These are phyloP conservation scores for Acrocalymma vagum DNA, from an alignment of 2,329 filamentous ascomycete genomes.

Conservation along the genomic window DNA sequence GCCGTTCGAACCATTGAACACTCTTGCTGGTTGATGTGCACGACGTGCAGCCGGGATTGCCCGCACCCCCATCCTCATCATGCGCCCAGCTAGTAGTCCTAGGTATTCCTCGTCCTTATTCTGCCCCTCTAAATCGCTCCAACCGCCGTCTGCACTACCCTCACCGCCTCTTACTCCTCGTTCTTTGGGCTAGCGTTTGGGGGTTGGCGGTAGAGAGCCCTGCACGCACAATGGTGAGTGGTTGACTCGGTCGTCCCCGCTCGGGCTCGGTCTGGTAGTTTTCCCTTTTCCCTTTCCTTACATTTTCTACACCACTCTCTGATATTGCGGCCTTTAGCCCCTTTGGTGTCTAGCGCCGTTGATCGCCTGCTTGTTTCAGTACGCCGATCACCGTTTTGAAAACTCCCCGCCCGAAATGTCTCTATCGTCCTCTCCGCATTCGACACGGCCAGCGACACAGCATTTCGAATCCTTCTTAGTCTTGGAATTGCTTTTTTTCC, in stretches of 20 bases:
- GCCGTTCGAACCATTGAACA: no score
- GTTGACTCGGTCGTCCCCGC: no score
- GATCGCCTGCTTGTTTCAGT: constrained; percentile 16
- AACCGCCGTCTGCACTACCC: constrained; percentile 13
- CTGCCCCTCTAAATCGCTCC: constrained; percentile 5
- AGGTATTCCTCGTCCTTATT: constrained; percentile 4
- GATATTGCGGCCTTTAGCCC: constrained; percentile 6
- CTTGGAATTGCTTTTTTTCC: constrained; percentile 19
- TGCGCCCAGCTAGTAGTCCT: constrained; percentile 6
- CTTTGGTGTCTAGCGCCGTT: constrained; percentile 10
- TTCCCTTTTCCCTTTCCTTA: no score
- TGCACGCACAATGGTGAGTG: no score
- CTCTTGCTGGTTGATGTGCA: constrained; percentile 16
- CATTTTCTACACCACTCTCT: no score
- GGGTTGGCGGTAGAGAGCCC: no score
- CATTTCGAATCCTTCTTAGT: constrained; percentile 25
- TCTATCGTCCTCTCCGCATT: constrained; percentile 19
- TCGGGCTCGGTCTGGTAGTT: no score
- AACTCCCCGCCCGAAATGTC: neutral
- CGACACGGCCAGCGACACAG: constrained; percentile 23
- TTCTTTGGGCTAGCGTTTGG: neutral
- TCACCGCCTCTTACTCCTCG: constrained; percentile 27
- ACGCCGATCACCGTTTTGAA: constrained; percentile 1
- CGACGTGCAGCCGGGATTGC: constrained; percentile 34
- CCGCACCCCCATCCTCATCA: constrained; percentile 18